Conservation (phyloP, 2,329 filamentous ascomycete genomes). For the Juglanconis sp. region DNA sequence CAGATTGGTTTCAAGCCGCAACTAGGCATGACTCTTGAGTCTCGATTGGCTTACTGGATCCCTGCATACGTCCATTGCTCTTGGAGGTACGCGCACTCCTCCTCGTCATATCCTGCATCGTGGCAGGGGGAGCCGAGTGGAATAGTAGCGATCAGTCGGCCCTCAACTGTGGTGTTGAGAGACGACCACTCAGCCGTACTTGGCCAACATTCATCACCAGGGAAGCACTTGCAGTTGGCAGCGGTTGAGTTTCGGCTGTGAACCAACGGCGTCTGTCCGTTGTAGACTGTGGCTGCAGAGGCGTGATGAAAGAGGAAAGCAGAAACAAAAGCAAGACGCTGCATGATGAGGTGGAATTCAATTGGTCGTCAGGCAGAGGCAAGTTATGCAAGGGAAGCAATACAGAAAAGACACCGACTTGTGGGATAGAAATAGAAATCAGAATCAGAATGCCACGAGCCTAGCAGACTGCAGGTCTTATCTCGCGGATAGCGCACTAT, state of each 20-base stretch:
- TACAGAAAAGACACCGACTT: no score
- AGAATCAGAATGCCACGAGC: no score
- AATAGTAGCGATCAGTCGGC: slow-evolving; percentile 45
- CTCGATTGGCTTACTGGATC: slow-evolving; percentile 28
- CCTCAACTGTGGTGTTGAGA: slow-evolving; percentile 47
- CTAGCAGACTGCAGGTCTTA: no score
- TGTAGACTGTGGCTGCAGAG: neutral
- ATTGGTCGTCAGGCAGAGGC: neutral
- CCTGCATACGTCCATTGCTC: slow-evolving; percentile 35
- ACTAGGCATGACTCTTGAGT: no score
- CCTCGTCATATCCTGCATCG: slow-evolving; percentile 34
- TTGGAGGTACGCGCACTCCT: slow-evolving; percentile 32
- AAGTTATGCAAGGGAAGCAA: neutral
- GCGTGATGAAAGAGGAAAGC: neutral
- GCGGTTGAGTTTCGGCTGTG: neutral
- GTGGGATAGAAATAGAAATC: no score
- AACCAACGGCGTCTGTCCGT: neutral
- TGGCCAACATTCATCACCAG: slow-evolving; percentile 50
- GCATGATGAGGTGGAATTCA: neutral
- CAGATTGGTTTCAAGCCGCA: neutral
- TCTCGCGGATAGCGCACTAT: no score
- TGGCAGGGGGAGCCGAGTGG: slow-evolving; percentile 47
- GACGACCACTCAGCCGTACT: slow-evolving; percentile 35
- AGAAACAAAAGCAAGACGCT: neutral
- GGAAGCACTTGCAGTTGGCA: slow-evolving; percentile 32